Evolutionary conservation across 306 rosid genomes (phyloP), one percentile per base, ranked within the genome.

Genomic region (Medicago lupulina): DNA sequence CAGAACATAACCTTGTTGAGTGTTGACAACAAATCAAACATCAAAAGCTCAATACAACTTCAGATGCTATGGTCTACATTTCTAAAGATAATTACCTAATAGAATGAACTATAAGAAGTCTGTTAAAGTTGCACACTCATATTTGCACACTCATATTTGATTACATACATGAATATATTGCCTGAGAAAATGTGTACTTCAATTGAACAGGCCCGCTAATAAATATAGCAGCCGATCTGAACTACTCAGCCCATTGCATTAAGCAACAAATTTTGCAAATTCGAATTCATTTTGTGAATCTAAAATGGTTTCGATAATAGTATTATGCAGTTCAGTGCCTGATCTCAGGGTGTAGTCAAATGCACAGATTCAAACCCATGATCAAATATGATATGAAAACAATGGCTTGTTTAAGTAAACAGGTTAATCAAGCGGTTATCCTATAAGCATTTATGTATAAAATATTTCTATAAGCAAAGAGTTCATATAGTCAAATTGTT

Each of bases 201-300:
- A 23, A 58, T 15, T 41, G 68, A 25, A 41, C 43, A 58, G 43
- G 41, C 15, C 67, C 58, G 58, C 43, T 23, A 15, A 58, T 41
- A 73, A 41, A 73, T 38, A 71, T 18, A 19, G 54, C 17, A 1
- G 39, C 65, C 7, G 51, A 65, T 53, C 31, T 16, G 38, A 70
- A 54, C 76, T 53, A 53, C 13, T 12, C 21, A 34, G 40, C 55
- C 9, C 54, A 70, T 8, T 10, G 19, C 21, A 41, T 40, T 58
- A 73, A 58, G 41, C 55, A 73, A 73, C 64, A 54, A 54, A 53
- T 71, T 71, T 19, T 57, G 55, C 67, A 72, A 38, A 55, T 55
- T 51, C 41, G 6, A 57, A 72, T 43, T 58, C 40, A 57, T 40
- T 39, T 39, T 57, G 41, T 72, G 63, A 72, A 61, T 19, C 17